Evolutionary conservation across 192 early-diverging fungal genomes (phyloP), one percentile per base, ranked within the genome.

Genomic region (Coemansia biformis): DNA sequence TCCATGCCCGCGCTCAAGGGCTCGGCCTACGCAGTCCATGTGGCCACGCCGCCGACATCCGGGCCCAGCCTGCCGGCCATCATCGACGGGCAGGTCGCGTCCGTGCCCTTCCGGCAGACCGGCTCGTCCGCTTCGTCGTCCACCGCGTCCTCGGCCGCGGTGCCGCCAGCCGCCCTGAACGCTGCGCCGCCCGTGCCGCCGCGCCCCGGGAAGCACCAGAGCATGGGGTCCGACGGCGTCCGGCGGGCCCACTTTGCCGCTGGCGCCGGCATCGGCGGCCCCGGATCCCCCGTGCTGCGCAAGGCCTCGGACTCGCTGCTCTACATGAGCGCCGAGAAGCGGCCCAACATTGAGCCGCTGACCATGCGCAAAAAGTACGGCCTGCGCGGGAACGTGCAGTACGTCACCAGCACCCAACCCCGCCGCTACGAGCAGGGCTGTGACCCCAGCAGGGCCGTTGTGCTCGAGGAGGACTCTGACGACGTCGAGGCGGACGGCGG

Each of bases 301-400:
- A 74, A 74, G 51, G 59, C 70, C 13, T 74, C 70, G 8, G 70
- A 74, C 38, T 60, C 70, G 46, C 54, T 66, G 41, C 42, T 66
- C 14, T 74, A 74, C 15, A 35, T 66, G 23, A 74, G 63, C 38
- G 70, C 63, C 24, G 70, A 74, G 38, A 74, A 74, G 54, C 57
- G 70, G 32, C 70, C 70, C 10, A 66, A 62, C 35, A 57, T 60
- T 26, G 63, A 61, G 70, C 70, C 62, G 19, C 48, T 62, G 42
- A 58, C 70, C 6, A 60, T 62, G 57, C 63, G 70, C 53, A 74
- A 74, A 46, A 74, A 74, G 44, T 74, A 74, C 51, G 70, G 70
- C 6, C 40, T 74, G 42, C 70, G 70, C 35, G 31, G 54, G 18
- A 74, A 74, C 42, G 30, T 74, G 24, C 70, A 74, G 54, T 62